Evolutionary conservation across 2,329 filamentous ascomycete species (phyloP).

Genomic region (Cadophora sp.): DNA sequence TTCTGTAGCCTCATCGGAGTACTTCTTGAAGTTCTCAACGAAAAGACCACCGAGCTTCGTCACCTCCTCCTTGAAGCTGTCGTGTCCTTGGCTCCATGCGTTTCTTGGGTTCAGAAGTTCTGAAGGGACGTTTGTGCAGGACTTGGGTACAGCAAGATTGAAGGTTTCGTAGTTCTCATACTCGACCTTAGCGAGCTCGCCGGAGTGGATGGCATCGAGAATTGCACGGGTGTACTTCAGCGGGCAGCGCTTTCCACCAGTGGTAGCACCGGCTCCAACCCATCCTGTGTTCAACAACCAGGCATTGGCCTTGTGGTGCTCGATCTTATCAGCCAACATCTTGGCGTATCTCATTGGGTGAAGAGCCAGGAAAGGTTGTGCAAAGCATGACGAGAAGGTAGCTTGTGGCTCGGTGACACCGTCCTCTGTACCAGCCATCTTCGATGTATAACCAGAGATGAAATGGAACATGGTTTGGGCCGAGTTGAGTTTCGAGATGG

Average conservation of each 20-base stretch:
- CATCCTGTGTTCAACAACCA: conserved; percentile 99
- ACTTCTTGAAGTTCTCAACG: conserved; percentile 98
- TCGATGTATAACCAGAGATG: conserved; percentile 99
- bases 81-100: conserved; percentile 83
- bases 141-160: conserved; percentile 95
- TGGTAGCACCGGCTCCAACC: conserved; percentile 90
- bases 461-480: conserved; percentile 99
- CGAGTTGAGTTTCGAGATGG: conserved; percentile 94
- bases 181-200: conserved; percentile 89
- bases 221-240: conserved; percentile 99
- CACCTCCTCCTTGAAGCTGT: conserved; percentile 87
- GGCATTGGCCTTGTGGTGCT: conserved; percentile 91
- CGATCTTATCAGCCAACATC: conserved; percentile 99
- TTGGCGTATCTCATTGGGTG: conserved; percentile 99
- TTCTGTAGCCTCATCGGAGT: conserved; percentile 80
- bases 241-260: conserved; percentile 95
- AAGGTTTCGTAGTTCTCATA: conserved; percentile 97
- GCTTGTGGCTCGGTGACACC: conserved; percentile 97
- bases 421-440: conserved; percentile 99
- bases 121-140: conserved; percentile 84
- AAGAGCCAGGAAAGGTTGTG: conserved; percentile 96
- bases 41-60: conserved; percentile 90
- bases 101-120: conserved; percentile 95
- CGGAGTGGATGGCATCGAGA: conserved; percentile 96
- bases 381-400: conserved; percentile 99